phyloP scores from a whole-genome alignment of 331 rosid genomes.

The Malus hybrid region DNA sequence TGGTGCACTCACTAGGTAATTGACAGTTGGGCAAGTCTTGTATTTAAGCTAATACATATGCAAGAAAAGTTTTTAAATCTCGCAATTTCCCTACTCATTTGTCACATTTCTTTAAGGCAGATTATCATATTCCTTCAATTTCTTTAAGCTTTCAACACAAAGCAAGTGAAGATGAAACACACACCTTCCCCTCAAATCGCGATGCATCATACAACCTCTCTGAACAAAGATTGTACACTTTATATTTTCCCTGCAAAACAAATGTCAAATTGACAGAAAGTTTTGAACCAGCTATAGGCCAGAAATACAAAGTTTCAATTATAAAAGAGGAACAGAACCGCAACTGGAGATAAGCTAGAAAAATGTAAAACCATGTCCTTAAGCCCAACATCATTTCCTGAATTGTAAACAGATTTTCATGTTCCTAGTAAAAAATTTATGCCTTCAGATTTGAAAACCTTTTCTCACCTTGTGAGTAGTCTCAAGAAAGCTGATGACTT shows the following conservation, averaged over 20 bases:
- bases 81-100: background rate
- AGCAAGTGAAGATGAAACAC: background rate
- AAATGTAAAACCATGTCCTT: background rate
- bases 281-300: background rate
- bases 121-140: background rate
- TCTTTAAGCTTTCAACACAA: background rate
- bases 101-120: background rate
- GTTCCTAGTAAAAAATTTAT: conserved; percentile 1
- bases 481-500: conserved; percentile 88
- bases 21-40: background rate
- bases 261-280: conserved; percentile 8
- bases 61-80: background rate
- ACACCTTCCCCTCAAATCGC: conserved; percentile 91
- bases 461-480: conserved; percentile 78
- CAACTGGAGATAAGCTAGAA: background rate
- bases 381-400: background rate
- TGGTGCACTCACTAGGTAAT: background rate
- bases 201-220: conserved; percentile 96
- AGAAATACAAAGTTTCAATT: background rate
- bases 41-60: background rate
- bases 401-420: background rate
- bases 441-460: background rate
- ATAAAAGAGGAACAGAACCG: background rate
- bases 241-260: conserved; percentile 73
- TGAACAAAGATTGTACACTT: conserved; percentile 94